Base-by-base conservation (phyloP, 306 rosid genomes). In the Hylodesmum podocarpum region DNA sequence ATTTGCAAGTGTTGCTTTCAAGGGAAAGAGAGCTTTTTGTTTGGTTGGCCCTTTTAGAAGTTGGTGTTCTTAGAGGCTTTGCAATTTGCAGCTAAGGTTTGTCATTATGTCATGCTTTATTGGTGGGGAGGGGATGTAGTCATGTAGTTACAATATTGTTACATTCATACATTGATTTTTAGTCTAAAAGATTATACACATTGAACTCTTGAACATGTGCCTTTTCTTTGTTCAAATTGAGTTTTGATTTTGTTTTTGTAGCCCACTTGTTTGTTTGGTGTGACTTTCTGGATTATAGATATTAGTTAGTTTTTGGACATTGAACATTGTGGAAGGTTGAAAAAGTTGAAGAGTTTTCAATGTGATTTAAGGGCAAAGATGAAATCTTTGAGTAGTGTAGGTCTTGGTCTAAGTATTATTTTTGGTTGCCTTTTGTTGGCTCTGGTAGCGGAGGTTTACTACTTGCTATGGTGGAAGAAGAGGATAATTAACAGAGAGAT, bases 391-490 rank as follows among this genome's bases (percentile, higher is more conserved):
- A 95, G 97, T 84, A 84, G 92, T 87, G 90, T 95, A 80, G 99
- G 99, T 33, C 91, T 95, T 83, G 99, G 97, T 80, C 69, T 95
- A 34, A 92, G 99, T 74, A 89, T 95, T 71, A 85, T 95, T 28
- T 95, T 95, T 72, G 93, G 91, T 49, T 92, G 94, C 77, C 96
- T 95, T 44, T 79, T 95, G 84, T 89, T 95, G 63, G 99, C 97
- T 80, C 89, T 95, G 63, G 87, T 92, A 28, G 97, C 96, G 72
- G 99, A 95, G 86, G 94, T 95, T 77, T 95, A 90, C 87, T 95
- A 95, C 61, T 76, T 95, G 80, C 58, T 95, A 37, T 92, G 99
- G 99, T 91, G 98, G 98, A 95, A 95, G 90, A 95, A 92, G 86
- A 91, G 89, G 66, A 86, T 90, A 78, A 84, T 87, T 57, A 83